These are phyloP conservation scores for Grosmannia clavigera DNA, from an alignment of 2,329 filamentous ascomycete genomes.

Conservation along the genomic window DNA sequence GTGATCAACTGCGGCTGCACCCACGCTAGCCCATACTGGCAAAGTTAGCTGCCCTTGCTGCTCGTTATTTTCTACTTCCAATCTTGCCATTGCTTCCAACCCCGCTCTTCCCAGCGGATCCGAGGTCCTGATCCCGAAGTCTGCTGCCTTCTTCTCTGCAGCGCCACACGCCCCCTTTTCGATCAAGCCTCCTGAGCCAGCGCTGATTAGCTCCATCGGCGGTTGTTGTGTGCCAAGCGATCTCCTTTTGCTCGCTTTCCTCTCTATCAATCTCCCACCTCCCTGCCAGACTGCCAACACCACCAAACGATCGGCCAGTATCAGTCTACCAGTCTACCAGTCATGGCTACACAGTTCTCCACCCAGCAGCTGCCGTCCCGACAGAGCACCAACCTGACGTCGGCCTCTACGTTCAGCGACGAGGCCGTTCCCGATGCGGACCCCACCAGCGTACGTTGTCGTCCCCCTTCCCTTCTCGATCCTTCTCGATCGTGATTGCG, in stretches of 20 bases:
- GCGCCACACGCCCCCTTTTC: neutral
- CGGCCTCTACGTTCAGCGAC: conserved; percentile 32
- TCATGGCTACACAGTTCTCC: conserved; percentile 1
- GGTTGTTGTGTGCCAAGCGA: neutral
- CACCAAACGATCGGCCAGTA: neutral
- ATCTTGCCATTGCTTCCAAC: no score
- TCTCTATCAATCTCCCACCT: neutral
- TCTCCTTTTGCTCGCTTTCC: neutral
- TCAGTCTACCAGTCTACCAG: neutral
- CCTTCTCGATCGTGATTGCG: no score
- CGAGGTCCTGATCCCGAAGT: neutral
- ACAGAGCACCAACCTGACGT: conserved; percentile 12
- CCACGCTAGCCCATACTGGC: neutral
- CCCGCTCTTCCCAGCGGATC: neutral
- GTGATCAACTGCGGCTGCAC: neutral
- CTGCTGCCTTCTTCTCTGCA: neutral
- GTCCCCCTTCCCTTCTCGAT: no score
- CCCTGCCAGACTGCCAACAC: neutral
- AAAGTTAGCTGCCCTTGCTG: no score
- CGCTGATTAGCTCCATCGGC: no score
- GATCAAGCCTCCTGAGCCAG: no score
- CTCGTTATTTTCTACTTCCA: no score
- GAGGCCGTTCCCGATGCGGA: conserved; percentile 47
- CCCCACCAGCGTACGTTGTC: conserved; percentile 38
- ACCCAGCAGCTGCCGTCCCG: conserved; percentile 11